Evolutionary conservation across 345 rosid species (phyloP), one percentile per base, ranked within the genome.

Genomic region (Camelina laxa): DNA sequence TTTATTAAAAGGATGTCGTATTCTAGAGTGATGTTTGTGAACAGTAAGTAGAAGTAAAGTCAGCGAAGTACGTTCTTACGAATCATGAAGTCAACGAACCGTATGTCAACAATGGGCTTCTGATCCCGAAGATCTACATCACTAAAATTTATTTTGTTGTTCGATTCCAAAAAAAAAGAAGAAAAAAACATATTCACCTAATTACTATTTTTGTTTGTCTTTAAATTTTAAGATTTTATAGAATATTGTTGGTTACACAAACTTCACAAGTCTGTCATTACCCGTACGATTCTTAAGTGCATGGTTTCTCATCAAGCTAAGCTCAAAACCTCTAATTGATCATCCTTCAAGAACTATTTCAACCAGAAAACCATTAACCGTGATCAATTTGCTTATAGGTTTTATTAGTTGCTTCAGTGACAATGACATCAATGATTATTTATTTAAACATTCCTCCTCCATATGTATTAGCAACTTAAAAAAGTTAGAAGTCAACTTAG

Each of bases 51-150:
- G 2, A 13, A 13, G 35, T 21, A 54, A 22, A 54, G 35, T 24
- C 59, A 22, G 16, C 35, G 59, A 54, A 54, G 59, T 54, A 54
- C 59, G 24, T 54, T 54, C 35, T 33, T 54, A 54, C 59, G 9
- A 51, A 20, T 0, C 2, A 12, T 54, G 9, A 38, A 38, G 41
- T 38, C 41, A 38, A 38, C 41, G 41, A 51, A 10, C 2, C 2
- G 13, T 54, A 24, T 12, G 10, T 22, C 16, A 54, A 51, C 31
- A 3, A 51, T 14, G 15, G 14, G 56, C 15, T 48, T 17, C 21
- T 9, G 5, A 17, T 49, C 24, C 24, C 24, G 1, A 49, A 49
- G 3, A 15, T 51, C 4, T 6, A 50, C 9, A 19, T 19, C 20
- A 19, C 12, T 19, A 50, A 2, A 5, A 19, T 20, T 51, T 20